Percentiles rank a stretch among this genome's conserved stretches.
phyloP scores from a whole-genome alignment of 768 basidiomycete species.

The Suillus americanus region DNA sequence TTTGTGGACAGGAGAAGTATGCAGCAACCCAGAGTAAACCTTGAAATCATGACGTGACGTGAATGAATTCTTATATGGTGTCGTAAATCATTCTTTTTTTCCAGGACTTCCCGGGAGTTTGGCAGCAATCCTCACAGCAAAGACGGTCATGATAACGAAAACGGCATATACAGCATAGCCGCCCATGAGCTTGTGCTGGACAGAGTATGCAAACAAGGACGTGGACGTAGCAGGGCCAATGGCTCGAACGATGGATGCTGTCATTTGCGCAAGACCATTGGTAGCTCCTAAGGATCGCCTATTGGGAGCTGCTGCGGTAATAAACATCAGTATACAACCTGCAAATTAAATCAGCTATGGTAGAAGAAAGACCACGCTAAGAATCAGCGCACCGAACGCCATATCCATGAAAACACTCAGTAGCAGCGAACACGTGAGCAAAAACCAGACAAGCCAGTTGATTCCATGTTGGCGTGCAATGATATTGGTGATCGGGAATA shows the following conservation, averaged over 20 bases:
- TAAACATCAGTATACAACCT: constrained; percentile 74
- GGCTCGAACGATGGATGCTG: constrained; percentile 31
- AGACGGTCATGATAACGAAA: constrained; percentile 16
- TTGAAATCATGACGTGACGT: background rate
- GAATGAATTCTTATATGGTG: background rate
- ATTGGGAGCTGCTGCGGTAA: constrained; percentile 65
- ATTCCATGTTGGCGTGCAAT: constrained; percentile 26
- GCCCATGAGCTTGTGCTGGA: constrained; percentile 34
- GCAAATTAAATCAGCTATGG: constrained; percentile 7
- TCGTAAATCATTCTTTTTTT: background rate
- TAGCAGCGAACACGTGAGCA: constrained; percentile 24
- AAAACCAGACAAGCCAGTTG: constrained; percentile 25
- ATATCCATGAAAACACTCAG: constrained; percentile 27
- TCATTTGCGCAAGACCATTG: constrained; percentile 47
- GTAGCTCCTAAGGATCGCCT: constrained; percentile 65
- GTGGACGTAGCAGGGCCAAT: constrained; percentile 33
- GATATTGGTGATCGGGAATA: constrained; percentile 32
- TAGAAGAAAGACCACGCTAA: background rate
- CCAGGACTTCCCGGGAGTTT: constrained; percentile 17
- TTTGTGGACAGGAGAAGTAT: background rate
- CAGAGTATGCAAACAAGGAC: constrained; percentile 38
- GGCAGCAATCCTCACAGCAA: constrained; percentile 18
- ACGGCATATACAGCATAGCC: constrained; percentile 37
- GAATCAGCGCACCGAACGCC: constrained; percentile 31
- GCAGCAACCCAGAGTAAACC: background rate